These are phyloP conservation scores for Neocucurbitaria cava DNA, from an alignment of 2,329 filamentous ascomycete genomes.

Conservation along the genomic window DNA sequence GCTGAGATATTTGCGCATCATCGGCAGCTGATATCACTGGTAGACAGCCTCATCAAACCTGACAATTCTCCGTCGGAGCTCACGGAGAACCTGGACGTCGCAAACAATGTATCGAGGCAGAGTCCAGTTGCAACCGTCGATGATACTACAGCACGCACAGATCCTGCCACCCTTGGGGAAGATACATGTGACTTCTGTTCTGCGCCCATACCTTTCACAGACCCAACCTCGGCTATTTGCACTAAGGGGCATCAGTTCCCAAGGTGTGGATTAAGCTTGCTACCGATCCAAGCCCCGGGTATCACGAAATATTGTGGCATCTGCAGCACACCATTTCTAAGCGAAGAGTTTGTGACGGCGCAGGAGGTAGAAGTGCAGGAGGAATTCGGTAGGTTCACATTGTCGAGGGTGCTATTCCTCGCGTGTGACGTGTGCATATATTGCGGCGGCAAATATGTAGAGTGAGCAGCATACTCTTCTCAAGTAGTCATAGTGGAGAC, in stretches of 20 bases:
- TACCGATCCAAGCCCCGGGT: conserved; percentile 62
- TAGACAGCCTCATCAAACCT: conserved; percentile 21
- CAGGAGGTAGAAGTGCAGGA: conserved; percentile 22
- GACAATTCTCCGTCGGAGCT: neutral
- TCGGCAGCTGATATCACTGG: conserved; percentile 23
- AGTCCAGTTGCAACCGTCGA: neutral
- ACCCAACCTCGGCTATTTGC: conserved; percentile 57
- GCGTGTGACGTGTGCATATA: conserved; percentile 48
- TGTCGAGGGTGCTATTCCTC: conserved; percentile 41
- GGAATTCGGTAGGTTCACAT: conserved; percentile 14
- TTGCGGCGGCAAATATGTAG: conserved; percentile 46
- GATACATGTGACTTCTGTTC: conserved; percentile 63
- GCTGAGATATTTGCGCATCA: conserved; percentile 28
- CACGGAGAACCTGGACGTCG: neutral
- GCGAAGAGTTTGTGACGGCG: conserved; percentile 48
- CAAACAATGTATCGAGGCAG: neutral
- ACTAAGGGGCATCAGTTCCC: conserved; percentile 60
- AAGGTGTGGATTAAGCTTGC: conserved; percentile 62
- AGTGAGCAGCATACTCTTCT: too few relatives aligned
- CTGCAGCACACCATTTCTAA: conserved; percentile 59
- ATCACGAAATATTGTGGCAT: conserved; percentile 61
- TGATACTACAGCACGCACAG: neutral
- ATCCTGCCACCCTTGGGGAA: neutral
- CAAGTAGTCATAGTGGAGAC: too few relatives aligned
- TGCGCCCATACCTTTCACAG: conserved; percentile 56